phyloP scores from a whole-genome alignment of 163 green algal genomes.

The Scenedesmus sp. region DNA sequence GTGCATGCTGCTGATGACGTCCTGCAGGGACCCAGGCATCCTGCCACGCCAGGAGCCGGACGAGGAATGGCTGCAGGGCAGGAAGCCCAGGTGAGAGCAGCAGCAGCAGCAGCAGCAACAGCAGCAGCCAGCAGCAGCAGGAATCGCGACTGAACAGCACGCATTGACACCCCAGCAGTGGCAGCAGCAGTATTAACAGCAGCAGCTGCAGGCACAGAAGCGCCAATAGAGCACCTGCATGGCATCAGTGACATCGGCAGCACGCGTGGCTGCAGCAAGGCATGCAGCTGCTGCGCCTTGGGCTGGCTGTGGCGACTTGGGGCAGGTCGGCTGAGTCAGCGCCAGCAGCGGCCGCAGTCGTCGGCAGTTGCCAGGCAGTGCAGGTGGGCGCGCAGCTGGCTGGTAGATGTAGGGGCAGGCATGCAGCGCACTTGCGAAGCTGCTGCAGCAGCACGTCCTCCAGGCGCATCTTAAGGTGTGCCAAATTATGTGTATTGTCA shows the following conservation, averaged over 20 bases:
- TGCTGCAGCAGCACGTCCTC: neutral
- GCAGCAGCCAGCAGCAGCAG: neutral
- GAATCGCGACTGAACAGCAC: too few species aligned
- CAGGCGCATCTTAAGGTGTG: neutral
- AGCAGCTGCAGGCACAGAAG: neutral
- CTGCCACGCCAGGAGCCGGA: slow-evolving; percentile 89
- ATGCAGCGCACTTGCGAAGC: neutral
- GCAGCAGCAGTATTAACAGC: neutral
- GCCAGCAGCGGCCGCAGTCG: too few species aligned
- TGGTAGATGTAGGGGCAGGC: neutral
- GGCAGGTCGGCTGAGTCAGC: too few species aligned
- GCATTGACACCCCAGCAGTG: too few species aligned
- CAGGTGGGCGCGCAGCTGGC: too few species aligned
- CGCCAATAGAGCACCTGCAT: neutral
- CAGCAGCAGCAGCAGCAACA: slow-evolving; percentile 19
- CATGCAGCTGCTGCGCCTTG: neutral
- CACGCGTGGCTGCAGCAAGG: neutral
- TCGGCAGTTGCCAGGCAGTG: too few species aligned
- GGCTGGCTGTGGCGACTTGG: neutral
- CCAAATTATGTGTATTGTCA: too few species aligned
- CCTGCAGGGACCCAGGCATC: slow-evolving; percentile 93
- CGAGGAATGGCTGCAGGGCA: slow-evolving; percentile 74
- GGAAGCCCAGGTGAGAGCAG: slow-evolving; percentile 65
- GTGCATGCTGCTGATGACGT: slow-evolving; percentile 80
- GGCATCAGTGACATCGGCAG: neutral